These are phyloP conservation scores for Murraya paniculata DNA, from an alignment of 345 rosid genomes.

Conservation along the genomic window DNA sequence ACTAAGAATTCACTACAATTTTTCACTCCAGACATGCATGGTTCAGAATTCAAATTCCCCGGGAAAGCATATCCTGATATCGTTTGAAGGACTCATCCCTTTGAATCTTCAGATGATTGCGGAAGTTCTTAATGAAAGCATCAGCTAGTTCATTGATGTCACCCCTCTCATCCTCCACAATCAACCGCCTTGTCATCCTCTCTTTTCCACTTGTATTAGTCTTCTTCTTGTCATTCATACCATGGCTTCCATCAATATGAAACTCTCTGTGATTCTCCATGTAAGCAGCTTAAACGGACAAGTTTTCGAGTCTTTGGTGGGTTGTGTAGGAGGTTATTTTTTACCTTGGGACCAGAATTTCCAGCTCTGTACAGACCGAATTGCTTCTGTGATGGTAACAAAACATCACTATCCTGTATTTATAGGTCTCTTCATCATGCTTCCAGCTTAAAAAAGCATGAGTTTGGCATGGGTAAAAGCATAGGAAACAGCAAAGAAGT, in stretches of 20 bases:
- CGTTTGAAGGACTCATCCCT: slow-evolving; percentile 5
- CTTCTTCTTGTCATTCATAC: neutral
- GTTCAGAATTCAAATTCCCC: neutral
- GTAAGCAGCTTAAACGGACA: neutral
- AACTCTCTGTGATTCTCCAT: slow-evolving; percentile 4
- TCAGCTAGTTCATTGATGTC: slow-evolving; percentile 29
- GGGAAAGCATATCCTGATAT: neutral
- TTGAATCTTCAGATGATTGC: slow-evolving; percentile 9
- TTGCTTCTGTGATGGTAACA: neutral
- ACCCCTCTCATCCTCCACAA: neutral
- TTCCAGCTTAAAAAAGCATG: neutral
- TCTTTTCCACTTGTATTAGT: neutral
- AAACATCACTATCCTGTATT: neutral
- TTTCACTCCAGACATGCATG: no score
- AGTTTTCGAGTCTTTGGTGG: neutral
- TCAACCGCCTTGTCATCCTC: neutral
- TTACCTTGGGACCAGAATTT: neutral
- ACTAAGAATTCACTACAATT: no score
- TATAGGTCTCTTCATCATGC: neutral
- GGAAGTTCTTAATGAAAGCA: slow-evolving; percentile 27
- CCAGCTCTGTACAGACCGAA: no score
- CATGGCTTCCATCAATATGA: neutral
- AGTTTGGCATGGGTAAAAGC: neutral
- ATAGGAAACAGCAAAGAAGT: neutral
- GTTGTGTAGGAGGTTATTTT: neutral